Evolutionary conservation across 495 filamentous ascomycete species (phyloP).

Genomic region (Xylaria scruposa): DNA sequence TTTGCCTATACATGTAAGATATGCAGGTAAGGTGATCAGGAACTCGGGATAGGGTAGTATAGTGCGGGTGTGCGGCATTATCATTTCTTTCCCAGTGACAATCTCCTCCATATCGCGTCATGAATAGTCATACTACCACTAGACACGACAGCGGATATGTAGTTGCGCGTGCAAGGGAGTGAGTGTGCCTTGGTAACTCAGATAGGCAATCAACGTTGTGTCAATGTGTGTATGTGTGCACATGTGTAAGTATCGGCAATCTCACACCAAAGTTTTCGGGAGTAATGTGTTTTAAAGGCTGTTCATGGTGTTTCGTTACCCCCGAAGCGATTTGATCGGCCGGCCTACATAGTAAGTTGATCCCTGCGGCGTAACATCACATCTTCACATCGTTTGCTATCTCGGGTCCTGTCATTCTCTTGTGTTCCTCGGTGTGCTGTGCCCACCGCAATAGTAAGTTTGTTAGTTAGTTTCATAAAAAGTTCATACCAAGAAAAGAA

Average conservation of each 20-base stretch:
- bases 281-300: constrained; percentile 23
- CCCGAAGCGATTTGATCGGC: constrained; percentile 32
- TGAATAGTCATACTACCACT: neutral
- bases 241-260: constrained; percentile 38
- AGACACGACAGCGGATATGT: constrained; percentile 5
- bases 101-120: neutral
- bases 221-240: constrained; percentile 33
- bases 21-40: neutral
- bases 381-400: constrained; percentile 18
- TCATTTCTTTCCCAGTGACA: constrained; percentile 2
- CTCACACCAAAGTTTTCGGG: constrained; percentile 30
- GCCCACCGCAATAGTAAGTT: neutral
- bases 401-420: constrained; percentile 15
- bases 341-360: neutral
- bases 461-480: too few species aligned
- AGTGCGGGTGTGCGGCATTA: neutral
- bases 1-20: neutral
- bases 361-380: constrained; percentile 8
- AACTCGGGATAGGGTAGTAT: neutral
- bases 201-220: constrained; percentile 7
- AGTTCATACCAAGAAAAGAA: constrained; percentile 12
- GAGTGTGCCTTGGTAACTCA: neutral
- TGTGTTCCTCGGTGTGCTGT: neutral
- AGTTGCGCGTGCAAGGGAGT: neutral
- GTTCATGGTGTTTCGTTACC: constrained; percentile 22